These are phyloP conservation scores for Achaetomium macrosporum DNA, from an alignment of 2,329 filamentous ascomycete species.

Conservation along the genomic window DNA sequence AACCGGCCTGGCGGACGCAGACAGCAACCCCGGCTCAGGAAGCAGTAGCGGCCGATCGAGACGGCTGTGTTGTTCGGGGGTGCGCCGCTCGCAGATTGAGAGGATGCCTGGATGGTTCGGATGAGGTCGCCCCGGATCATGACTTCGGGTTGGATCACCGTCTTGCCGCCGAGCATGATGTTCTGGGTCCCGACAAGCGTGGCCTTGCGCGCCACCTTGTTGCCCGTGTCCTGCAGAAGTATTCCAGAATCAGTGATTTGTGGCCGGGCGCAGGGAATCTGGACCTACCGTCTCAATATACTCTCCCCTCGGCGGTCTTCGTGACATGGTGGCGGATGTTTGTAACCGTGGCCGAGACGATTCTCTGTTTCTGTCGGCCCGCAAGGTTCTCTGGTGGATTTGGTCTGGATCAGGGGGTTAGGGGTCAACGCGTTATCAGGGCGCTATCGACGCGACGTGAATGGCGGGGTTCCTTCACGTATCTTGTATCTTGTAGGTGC, in stretches of 20 bases:
- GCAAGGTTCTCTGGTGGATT: no score
- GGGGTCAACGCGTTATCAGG: no score
- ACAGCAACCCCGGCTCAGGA: slow-evolving; percentile 71
- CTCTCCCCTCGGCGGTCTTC: slow-evolving; percentile 75
- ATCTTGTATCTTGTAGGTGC: no score
- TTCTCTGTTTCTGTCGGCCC: no score
- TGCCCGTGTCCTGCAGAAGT: slow-evolving; percentile 65
- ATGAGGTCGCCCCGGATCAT: slow-evolving; percentile 89
- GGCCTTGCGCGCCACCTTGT: slow-evolving; percentile 92
- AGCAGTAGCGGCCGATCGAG: slow-evolving; percentile 85
- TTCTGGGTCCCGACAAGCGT: slow-evolving; percentile 93
- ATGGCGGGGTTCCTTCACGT: no score
- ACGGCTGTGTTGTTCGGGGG: slow-evolving; percentile 61
- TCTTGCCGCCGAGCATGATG: slow-evolving; percentile 94
- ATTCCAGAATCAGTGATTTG: no score
- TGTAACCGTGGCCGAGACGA: no score
- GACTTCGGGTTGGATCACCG: slow-evolving; percentile 90
- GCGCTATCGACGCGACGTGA: no score
- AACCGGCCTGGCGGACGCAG: slow-evolving; percentile 78
- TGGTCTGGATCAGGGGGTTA: no score
- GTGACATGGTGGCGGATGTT: slow-evolving; percentile 53
- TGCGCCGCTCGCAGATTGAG: slow-evolving; percentile 32
- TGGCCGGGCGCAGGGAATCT: no score
- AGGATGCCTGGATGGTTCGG: slow-evolving; percentile 45
- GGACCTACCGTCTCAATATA: slow-evolving; percentile 73